phyloP scores from a whole-genome alignment of 179 eudicot genomes.

The Beta macrorhiza region DNA sequence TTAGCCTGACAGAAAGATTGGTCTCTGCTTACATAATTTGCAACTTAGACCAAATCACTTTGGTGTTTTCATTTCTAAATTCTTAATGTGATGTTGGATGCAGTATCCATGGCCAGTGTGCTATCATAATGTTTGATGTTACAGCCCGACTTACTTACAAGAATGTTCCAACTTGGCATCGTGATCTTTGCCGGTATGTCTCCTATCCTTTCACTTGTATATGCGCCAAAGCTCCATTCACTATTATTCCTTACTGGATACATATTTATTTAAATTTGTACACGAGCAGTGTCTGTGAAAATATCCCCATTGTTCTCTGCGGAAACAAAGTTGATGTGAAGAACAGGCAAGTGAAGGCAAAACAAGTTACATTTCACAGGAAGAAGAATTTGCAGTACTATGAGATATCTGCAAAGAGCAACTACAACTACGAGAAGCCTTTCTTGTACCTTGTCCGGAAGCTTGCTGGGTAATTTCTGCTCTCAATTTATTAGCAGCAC shows the following conservation, averaged over 20 bases:
- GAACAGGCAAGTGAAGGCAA: conserved; percentile 60
- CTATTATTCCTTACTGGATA: neutral
- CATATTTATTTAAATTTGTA: neutral
- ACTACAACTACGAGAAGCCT: conserved; percentile 61
- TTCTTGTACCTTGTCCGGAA: conserved; percentile 58
- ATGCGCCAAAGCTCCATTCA: neutral
- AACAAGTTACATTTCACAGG: conserved; percentile 63
- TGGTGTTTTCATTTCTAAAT: neutral
- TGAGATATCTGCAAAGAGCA: conserved; percentile 64
- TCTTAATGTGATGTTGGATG: conserved; percentile 3
- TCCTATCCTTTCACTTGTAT: neutral
- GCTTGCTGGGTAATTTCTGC: conserved; percentile 41
- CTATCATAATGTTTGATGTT: conserved; percentile 64
- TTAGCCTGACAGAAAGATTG: too few relatives aligned
- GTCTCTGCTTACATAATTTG: too few relatives aligned
- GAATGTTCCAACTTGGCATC: conserved; percentile 70
- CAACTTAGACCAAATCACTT: neutral
- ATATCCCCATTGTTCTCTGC: conserved; percentile 56
- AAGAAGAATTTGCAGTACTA: conserved; percentile 68
- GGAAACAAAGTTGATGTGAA: conserved; percentile 66
- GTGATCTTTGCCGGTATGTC: conserved; percentile 55
- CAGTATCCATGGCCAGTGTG: conserved; percentile 73
- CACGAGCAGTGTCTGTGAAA: conserved; percentile 48
- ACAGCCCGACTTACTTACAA: conserved; percentile 65
- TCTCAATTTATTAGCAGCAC: neutral